phyloP scores from a whole-genome alignment of 23 red algal genomes.

The Gracilaria domingensis region DNA sequence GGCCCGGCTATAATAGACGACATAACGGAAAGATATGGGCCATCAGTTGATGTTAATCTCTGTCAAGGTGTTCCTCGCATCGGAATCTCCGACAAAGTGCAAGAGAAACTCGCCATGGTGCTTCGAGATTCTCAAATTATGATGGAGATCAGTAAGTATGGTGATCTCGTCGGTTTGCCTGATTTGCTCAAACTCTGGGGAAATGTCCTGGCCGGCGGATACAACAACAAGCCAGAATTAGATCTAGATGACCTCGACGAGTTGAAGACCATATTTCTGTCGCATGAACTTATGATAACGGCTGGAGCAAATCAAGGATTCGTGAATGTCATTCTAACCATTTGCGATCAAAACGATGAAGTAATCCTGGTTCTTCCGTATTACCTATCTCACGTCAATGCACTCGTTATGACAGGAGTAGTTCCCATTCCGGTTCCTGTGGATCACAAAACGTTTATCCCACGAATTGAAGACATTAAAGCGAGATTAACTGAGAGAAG shows the following conservation, averaged over 20 bases:
- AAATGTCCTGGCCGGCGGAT: conserved; percentile 6
- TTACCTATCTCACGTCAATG: conserved; percentile 84
- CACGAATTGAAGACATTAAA: conserved; percentile 42
- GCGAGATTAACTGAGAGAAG: background rate
- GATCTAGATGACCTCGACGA: background rate
- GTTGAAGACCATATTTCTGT: background rate
- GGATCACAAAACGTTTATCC: conserved; percentile 18
- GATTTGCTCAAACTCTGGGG: background rate
- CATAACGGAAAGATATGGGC: background rate
- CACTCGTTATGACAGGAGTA: conserved; percentile 4
- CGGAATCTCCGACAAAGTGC: background rate
- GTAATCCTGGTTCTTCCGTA: conserved; percentile 80
- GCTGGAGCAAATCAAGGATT: conserved; percentile 66
- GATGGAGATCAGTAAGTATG: background rate
- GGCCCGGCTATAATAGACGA: conserved; percentile 14
- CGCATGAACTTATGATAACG: conserved; percentile 45
- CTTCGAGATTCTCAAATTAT: background rate
- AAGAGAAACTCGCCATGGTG: background rate
- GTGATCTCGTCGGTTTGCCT: background rate
- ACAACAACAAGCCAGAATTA: background rate
- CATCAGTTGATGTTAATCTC: conserved; percentile 9
- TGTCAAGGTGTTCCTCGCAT: conserved; percentile 23
- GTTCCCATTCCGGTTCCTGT: conserved; percentile 3
- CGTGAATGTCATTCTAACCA: conserved; percentile 22
- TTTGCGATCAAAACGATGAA: conserved; percentile 67